Evolutionary conservation across 2,329 filamentous ascomycete species (phyloP).

Genomic region (Fusarium burgessii): DNA sequence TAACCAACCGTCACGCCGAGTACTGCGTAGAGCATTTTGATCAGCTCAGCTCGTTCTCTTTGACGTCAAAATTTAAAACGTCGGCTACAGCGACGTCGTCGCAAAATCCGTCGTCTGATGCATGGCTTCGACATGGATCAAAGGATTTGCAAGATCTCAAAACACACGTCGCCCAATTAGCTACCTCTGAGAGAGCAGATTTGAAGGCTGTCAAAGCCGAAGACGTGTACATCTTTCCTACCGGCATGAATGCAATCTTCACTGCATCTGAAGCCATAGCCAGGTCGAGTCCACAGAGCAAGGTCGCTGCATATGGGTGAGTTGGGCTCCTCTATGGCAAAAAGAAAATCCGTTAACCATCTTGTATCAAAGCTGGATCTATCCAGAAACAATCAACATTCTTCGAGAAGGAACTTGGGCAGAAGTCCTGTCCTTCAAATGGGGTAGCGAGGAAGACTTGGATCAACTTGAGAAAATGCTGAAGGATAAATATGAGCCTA

Average conservation of each 20-base stretch:
- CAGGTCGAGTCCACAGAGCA: fast-evolving
- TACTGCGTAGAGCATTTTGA: not conserved
- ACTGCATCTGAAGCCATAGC: not conserved
- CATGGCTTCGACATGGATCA: not conserved
- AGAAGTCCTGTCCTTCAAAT: not conserved
- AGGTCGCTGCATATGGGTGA: not conserved
- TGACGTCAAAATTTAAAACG: not conserved
- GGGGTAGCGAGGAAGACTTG: not conserved
- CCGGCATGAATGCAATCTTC: not conserved
- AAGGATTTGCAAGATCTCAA: not conserved
- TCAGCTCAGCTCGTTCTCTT: not conserved
- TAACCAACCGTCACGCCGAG: not conserved
- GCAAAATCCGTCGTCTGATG: not conserved
- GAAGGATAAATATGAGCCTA: fast-evolving
- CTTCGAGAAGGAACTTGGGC: not conserved
- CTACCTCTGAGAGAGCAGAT: not conserved
- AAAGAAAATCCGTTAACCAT: not conserved
- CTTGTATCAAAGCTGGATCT: not conserved
- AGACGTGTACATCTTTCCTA: not conserved
- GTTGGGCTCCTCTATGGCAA: fast-evolving
- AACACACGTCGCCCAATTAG: not conserved
- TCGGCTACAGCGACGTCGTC: fast-evolving
- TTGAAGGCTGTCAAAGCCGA: not conserved
- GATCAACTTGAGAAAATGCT: not conserved
- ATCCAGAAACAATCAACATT: not conserved